Conservation (phyloP, 371 early-diverging fungal genomes). For the Paraphysoderma sedebokerense region DNA sequence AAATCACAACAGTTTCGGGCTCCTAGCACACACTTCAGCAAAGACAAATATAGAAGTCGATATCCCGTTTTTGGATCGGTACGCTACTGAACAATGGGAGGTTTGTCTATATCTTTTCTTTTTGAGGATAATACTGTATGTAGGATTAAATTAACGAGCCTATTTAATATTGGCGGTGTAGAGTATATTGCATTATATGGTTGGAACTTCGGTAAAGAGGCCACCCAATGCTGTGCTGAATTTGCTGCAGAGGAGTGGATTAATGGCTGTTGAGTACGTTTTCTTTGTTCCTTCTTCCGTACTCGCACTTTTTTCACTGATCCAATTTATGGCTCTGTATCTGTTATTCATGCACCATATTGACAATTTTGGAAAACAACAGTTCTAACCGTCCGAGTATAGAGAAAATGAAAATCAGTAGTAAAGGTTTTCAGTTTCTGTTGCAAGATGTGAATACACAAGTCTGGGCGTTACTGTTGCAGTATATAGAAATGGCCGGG, state of each 20-base stretch:
- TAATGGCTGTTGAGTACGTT: conserved; percentile 46
- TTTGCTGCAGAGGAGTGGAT: conserved; percentile 48
- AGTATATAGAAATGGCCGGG: conserved; percentile 78
- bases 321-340: too few relatives aligned
- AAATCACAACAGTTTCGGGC: conserved; percentile 62
- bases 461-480: conserved; percentile 86
- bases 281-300: neutral
- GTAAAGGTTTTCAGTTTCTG: conserved; percentile 90
- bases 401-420: conserved; percentile 48
- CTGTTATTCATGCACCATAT: too few relatives aligned
- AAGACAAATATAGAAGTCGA: conserved; percentile 54
- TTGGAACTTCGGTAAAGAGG: conserved; percentile 52
- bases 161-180: too few relatives aligned
- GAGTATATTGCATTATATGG: conserved; percentile 89
- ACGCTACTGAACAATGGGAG: conserved; percentile 66
- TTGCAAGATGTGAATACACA: conserved; percentile 84
- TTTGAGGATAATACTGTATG: neutral
- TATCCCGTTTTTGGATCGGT: conserved; percentile 48
- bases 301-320: conserved; percentile 1
- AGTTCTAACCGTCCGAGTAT: conserved; percentile 4
- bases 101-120: neutral
- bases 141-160: conserved; percentile 12
- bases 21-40: conserved; percentile 40
- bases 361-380: conserved; percentile 4
- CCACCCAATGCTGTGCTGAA: conserved; percentile 67